A percentile compares a stretch with the other conserved stretches of the same genome.
These are phyloP conservation scores for Epichloe typhina DNA, from an alignment of 2,329 filamentous ascomycete species.

Conservation along the genomic window DNA sequence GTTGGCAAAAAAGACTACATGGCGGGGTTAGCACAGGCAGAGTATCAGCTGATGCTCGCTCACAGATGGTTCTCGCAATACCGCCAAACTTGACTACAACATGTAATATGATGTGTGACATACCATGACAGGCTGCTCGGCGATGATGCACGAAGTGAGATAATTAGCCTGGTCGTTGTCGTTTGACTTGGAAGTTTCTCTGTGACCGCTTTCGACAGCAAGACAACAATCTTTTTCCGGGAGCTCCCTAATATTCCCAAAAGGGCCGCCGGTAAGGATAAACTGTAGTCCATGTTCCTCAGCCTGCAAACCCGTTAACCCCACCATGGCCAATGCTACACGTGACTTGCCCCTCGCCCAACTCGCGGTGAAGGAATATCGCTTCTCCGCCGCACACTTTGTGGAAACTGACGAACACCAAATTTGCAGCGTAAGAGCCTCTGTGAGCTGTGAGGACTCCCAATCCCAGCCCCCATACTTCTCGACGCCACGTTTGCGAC, in stretches of 20 bases:
- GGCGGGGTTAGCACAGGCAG: conserved; percentile 10
- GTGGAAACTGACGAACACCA: conserved; percentile 23
- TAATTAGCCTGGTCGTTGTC: conserved; percentile 4
- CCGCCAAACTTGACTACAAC: neutral
- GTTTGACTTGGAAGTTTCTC: conserved; percentile 2
- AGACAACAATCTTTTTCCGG: conserved; percentile 12
- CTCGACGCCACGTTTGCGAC: conserved; percentile 2
- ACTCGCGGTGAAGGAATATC: conserved; percentile 22
- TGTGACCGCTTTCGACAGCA: conserved; percentile 9
- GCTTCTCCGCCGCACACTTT: conserved; percentile 30
- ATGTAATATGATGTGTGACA: neutral
- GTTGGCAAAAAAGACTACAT: conserved; percentile 64
- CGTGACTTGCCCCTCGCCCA: conserved; percentile 28
- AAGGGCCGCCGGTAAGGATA: conserved; percentile 1
- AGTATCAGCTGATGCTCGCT: neutral
- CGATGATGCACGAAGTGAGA: neutral
- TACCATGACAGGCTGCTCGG: conserved; percentile 2
- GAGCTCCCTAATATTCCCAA: conserved; percentile 9
- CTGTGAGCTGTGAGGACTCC: neutral
- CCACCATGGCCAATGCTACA: conserved; percentile 11
- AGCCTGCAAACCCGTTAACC: conserved; percentile 2
- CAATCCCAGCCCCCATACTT: neutral
- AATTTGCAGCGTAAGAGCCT: conserved; percentile 19
- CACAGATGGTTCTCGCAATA: neutral
- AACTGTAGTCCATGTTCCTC: neutral